Conservation (phyloP, 139 green algal species). For the Chlamydomonas eustigma region DNA sequence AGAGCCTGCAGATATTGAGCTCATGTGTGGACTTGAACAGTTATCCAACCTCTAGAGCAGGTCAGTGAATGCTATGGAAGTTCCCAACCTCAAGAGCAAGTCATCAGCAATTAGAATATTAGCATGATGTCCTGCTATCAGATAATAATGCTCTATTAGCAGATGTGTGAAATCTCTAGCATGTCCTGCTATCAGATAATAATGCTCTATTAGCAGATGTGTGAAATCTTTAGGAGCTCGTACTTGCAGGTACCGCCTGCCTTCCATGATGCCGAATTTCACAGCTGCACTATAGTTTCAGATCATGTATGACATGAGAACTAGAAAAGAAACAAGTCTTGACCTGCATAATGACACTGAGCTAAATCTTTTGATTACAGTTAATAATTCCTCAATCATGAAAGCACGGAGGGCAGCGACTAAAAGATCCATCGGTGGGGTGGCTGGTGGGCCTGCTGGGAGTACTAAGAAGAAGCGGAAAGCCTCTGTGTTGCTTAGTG, state of each 20-base stretch:
- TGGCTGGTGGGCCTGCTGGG: background rate
- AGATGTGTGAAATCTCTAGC: background rate
- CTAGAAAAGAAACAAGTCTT: background rate
- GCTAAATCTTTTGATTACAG: background rate
- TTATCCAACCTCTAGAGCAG: constrained; percentile 5
- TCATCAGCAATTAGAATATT: too few species aligned
- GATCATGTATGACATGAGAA: background rate
- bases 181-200: background rate
- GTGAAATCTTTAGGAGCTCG: background rate
- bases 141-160: background rate
- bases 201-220: background rate
- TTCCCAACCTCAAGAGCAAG: too few species aligned
- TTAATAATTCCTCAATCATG: background rate
- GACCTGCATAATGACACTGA: background rate
- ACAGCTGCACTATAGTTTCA: too few species aligned
- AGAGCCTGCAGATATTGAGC: background rate
- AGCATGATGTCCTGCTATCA: background rate
- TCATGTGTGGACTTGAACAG: background rate
- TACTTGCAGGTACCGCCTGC: background rate
- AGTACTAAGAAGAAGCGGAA: background rate
- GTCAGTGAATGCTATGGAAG: background rate
- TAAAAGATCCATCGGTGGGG: background rate
- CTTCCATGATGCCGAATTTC: background rate
- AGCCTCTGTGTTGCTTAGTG: background rate
- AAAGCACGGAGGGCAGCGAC: background rate